Base-by-base conservation (phyloP, 1,284 basidiomycete genomes). In the Polyporus tsugae region DNA sequence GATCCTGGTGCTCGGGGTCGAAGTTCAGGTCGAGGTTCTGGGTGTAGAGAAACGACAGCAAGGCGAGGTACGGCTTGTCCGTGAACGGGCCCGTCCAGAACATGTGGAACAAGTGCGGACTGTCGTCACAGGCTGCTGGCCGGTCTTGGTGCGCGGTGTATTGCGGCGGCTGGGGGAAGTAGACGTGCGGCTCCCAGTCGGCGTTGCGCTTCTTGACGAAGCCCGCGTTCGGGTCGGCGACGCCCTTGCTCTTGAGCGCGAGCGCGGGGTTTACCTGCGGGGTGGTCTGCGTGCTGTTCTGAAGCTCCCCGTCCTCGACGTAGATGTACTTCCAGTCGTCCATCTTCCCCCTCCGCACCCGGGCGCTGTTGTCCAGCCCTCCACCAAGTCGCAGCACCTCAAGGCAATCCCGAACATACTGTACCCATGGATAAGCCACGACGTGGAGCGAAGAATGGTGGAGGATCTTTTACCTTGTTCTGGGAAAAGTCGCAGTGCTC, bases 401-500 rank as follows among this genome's bases (percentile, higher is more conserved):
- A 33, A 94, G 82, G 75, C 92, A 94, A 76, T 94, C 92, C 64
- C 92, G 87, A 11, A 94, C 92, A 77, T 92, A 93, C 87, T 92
- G 38, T n/a, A 11, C n/a, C 38, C 58, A 60, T 41, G 58, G 13
- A 38, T 60, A 75, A 61, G 67, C 41, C 25, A 22, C 19, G 29
- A 29, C n/a, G 52, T 62, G 15, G 66, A 25, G 15, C 39, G 15
- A 9, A 11, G 15, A 22, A 57, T 6, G 38, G 15, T 38, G 36
- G 46, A 41, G 25, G 11, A 36, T 6, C 5, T 44, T 25, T 71
- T 74, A 94, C 95, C 86, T 95, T 94, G 76, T 89, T 86, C 67
- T 88, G 85, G 19, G 89, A 89, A 77, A 95, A 97, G 81, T 97
- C 95, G 78, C 96, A 98, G 74, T 95, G 88, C 49, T 96, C 91